A percentile compares a stretch with the other conserved stretches of the same genome.
phyloP scores from a whole-genome alignment of 2,329 filamentous ascomycete species.

The Cladophialophora carrionii region DNA sequence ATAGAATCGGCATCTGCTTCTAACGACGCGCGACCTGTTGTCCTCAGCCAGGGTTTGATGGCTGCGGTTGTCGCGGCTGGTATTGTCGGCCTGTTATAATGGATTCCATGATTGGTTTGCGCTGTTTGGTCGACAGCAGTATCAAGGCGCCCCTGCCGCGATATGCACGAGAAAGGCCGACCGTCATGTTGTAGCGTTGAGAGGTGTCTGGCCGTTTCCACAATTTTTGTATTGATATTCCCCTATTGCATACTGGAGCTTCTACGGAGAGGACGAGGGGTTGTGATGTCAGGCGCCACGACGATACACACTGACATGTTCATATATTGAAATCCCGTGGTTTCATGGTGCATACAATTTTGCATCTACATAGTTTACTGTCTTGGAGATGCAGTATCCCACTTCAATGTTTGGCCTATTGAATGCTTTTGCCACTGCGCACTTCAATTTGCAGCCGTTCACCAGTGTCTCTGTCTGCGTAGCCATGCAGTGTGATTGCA shows the following conservation, averaged over 20 bases:
- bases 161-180: background rate
- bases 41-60: constrained; percentile 13
- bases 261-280: background rate
- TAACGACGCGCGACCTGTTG: constrained; percentile 19
- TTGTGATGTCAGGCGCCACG: background rate
- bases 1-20: constrained; percentile 5
- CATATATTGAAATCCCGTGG: constrained; percentile 1
- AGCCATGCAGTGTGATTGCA: too few relatives aligned
- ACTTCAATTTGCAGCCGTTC: background rate
- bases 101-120: background rate
- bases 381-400: background rate
- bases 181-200: background rate
- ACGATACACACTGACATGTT: background rate
- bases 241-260: background rate
- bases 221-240: background rate
- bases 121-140: background rate
- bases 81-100: constrained; percentile 14
- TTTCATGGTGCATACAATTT: background rate
- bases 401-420: background rate
- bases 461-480: background rate
- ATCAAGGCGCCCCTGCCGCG: background rate
- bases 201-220: background rate
- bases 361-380: background rate
- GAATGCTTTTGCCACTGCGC: too few relatives aligned
- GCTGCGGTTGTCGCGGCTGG: constrained; percentile 20